Evolutionary conservation across 2,329 filamentous ascomycete genomes (phyloP), one percentile per base, ranked within the genome.

Genomic region (Penicillium frequentans): DNA sequence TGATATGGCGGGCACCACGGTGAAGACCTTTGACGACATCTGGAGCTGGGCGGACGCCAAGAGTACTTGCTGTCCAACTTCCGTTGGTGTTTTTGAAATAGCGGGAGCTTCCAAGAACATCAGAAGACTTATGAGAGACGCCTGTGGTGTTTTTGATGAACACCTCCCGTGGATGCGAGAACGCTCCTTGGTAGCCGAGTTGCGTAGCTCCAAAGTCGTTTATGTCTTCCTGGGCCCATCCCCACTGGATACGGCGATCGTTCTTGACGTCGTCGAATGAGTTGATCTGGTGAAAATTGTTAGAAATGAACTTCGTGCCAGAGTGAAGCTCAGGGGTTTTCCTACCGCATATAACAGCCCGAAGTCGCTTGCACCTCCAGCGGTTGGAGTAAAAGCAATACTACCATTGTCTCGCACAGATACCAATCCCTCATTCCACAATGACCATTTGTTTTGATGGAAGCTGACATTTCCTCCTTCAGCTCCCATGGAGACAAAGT

Each of bases 401-500:
- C 60, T 60, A 13, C 60, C 60, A 45, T 60, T 62, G 0, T 43
- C 24, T 13, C 60, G 55, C 26, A 56, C 53, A 7, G 60, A 61
- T 16, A 62, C 16, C 1, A 44, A 53, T 43, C 57, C 60, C 29
- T 62, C 60, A 19, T 62, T 62, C 57, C 57, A 62, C 0, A 62
- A 14, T 13, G 60, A 60, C 57, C 57, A 62, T 23, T 52, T 57
- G 1, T 52, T 49, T 24, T 57, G 53, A 29, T 60, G 57, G 44
- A 60, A 62, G 19, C 58, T 60, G 16, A 54, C 53, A 23, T 60
- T 53, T 7, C 57, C 60, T 8, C 60, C 60, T n/a, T 60, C 60
- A 5, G 57, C 57, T 33, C 60, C 60, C 60, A 62, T 62, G 11
- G 46, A 60, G 14, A 60, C 57, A 44, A 62, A 62, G 44, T 60